phyloP scores from a whole-genome alignment of 2,329 filamentous ascomycete species.

The Penicillium aurantiogriseum region DNA sequence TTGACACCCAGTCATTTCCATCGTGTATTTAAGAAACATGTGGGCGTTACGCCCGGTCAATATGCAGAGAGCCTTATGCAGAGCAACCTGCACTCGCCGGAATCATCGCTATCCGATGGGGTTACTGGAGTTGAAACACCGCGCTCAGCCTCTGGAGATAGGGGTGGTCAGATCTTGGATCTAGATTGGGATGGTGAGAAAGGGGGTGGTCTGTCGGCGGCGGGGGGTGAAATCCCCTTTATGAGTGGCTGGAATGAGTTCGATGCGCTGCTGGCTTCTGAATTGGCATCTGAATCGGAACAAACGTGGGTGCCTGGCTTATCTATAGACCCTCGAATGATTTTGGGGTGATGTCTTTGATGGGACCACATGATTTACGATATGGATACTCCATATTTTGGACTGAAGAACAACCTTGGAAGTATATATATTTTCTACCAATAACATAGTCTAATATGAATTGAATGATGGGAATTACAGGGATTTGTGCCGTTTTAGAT shows the following conservation, averaged over 20 bases:
- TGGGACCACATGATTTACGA: not conserved
- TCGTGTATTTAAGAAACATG: conserved; percentile 54
- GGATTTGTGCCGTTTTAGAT: not conserved
- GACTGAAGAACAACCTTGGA: not conserved
- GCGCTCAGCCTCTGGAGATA: conserved; percentile 1
- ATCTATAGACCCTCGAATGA: conserved; percentile 19
- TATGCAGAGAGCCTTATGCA: conserved; percentile 27
- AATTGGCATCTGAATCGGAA: conserved; percentile 29
- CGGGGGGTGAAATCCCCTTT: not conserved
- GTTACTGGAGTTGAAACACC: conserved; percentile 13
- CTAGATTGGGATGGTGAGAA: conserved; percentile 17
- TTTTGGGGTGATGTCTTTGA: conserved; percentile 4
- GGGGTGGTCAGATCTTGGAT: conserved; percentile 4
- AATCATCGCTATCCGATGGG: conserved; percentile 1
- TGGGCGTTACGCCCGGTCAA: conserved; percentile 51
- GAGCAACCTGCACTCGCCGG: conserved; percentile 3
- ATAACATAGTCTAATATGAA: not conserved
- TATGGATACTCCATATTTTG: not conserved
- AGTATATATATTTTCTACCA: not conserved
- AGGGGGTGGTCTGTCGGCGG: conserved; percentile 15
- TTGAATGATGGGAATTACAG: not conserved
- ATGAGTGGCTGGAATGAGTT: conserved; percentile 38
- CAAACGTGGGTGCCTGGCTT: conserved; percentile 10
- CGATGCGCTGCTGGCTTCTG: conserved; percentile 34
- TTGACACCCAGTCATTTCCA: conserved; percentile 55